phyloP scores from a whole-genome alignment of 78 protist species.

The Chrysochromulina parva region DNA sequence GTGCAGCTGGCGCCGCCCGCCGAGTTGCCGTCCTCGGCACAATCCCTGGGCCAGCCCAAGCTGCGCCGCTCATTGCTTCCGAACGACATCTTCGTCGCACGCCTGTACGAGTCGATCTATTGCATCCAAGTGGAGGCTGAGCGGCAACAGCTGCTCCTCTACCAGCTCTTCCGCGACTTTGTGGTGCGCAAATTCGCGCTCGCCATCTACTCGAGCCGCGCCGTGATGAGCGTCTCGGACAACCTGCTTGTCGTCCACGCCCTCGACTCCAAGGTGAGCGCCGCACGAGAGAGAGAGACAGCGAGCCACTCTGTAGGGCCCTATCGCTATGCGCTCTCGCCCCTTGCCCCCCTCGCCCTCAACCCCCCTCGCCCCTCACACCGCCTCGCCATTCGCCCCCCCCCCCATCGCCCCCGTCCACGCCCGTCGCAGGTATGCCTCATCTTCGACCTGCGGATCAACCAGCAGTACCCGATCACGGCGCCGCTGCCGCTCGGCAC shows the following conservation, averaged over 20 bases:
- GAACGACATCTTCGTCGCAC: neutral
- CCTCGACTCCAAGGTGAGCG: neutral
- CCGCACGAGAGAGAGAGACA: too few relatives aligned
- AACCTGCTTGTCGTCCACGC: constrained; percentile 16
- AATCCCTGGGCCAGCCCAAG: neutral
- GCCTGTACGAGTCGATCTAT: neutral
- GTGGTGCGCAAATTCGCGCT: neutral
- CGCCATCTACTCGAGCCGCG: neutral
- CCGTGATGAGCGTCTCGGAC: neutral
- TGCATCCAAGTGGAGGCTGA: neutral
- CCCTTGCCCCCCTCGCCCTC: too few relatives aligned
- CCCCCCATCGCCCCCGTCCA: too few relatives aligned
- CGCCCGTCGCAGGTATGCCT: neutral
- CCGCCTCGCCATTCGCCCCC: neutral
- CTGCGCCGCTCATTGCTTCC: constrained; percentile 9
- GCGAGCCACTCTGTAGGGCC: too few relatives aligned
- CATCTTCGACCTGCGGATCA: neutral
- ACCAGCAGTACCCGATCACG: neutral
- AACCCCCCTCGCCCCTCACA: neutral
- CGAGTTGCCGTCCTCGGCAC: neutral
- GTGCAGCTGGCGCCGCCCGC: neutral
- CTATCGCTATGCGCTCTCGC: too few relatives aligned
- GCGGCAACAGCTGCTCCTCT: neutral
- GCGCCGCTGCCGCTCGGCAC: neutral
- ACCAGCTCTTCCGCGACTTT: neutral